A percentile compares a stretch with the other conserved stretches of the same genome.
These are phyloP conservation scores for Pestalotiopsis sp. DNA, from an alignment of 2,329 filamentous ascomycete genomes.

Conservation along the genomic window DNA sequence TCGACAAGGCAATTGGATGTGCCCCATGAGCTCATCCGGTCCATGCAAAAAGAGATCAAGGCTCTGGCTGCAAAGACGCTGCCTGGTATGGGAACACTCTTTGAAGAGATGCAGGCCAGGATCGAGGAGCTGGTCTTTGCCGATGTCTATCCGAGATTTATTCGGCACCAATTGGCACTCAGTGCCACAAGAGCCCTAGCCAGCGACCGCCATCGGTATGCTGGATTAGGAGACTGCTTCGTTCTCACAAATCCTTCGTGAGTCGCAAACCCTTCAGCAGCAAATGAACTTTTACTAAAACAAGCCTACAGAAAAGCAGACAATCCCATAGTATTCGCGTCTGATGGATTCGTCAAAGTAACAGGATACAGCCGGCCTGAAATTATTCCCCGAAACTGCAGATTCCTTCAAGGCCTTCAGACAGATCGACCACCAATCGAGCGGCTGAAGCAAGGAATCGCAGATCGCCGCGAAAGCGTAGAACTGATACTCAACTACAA, in stretches of 20 bases:
- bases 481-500: slow-evolving; percentile 43
- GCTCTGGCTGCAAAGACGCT: slow-evolving; percentile 34
- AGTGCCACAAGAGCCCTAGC: slow-evolving; percentile 32
- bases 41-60: slow-evolving; percentile 28
- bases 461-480: slow-evolving; percentile 17
- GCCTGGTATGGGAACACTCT: slow-evolving; percentile 40
- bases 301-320: slow-evolving; percentile 34
- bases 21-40: slow-evolving; percentile 26
- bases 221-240: slow-evolving; percentile 48
- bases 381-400: slow-evolving; percentile 49
- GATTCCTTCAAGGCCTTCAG: slow-evolving; percentile 47
- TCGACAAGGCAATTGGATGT: slow-evolving; percentile 29
- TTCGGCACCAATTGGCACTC: slow-evolving; percentile 49
- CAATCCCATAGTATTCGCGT: slow-evolving; percentile 50
- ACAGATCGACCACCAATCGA: slow-evolving; percentile 40
- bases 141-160: slow-evolving; percentile 52
- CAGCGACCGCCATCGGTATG: slow-evolving; percentile 37
- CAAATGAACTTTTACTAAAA: not conserved
- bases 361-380: slow-evolving; percentile 50
- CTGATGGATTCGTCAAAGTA: slow-evolving; percentile 51
- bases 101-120: slow-evolving; percentile 39
- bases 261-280: not conserved
- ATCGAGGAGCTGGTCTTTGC: slow-evolving; percentile 43
- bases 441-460: slow-evolving; percentile 40
- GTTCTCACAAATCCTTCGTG: slow-evolving; percentile 42